Evolutionary conservation across 192 early-diverging fungal species (phyloP), one percentile per base, ranked within the genome.

Genomic region (Rhizoclosmatium globosum): DNA sequence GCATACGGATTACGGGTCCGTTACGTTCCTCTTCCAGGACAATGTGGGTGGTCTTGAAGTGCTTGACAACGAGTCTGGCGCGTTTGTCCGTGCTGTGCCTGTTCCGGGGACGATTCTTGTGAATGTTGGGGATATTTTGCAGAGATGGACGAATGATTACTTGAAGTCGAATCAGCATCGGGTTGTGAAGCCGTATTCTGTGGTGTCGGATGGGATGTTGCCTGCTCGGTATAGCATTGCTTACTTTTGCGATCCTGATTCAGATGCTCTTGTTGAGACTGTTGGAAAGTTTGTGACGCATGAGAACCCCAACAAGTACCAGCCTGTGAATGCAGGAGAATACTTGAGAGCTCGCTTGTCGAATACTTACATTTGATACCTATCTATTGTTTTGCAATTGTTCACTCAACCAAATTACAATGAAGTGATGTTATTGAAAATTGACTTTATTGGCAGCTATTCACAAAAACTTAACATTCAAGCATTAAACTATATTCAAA

Each of bases 91-190:
- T 64, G 89, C 82, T 9, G 77, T 86, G 19, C 89, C 85, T 3
- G 61, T 90, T 64, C 87, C 87, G 0, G 85, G 82, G 19, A 60
- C 85, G 3, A 85, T 88, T 58, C 82, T 90, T 2, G 83, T 90
- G 59, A 90, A 90, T 64, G 87, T 90, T 61, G 89, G 89, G 4
- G 89, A 90, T 70, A 84, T 89, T 81, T 43, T 90, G 45, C 79
- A 86, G 58, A 53, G 84, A 42, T 90, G 88, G 89, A 89, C 89
- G 9, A 91, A 88, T 61, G 83, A 83, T 13, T 21, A 90, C 17
- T 75, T 89, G 68, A 69, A 65, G 48, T 83, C 83, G 31, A 89
- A 86, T 38, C 48, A 85, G 31, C 89, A 91, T 65, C 83, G 89
- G 1, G 89, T 91, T n/a, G 80, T 90, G 39, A 44, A 71, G 71